A percentile compares a stretch with the other conserved stretches of the same genome.
Evolutionary conservation across 2,329 filamentous ascomycete genomes (phyloP).

Genomic region (Sordariomycetes sp.): DNA sequence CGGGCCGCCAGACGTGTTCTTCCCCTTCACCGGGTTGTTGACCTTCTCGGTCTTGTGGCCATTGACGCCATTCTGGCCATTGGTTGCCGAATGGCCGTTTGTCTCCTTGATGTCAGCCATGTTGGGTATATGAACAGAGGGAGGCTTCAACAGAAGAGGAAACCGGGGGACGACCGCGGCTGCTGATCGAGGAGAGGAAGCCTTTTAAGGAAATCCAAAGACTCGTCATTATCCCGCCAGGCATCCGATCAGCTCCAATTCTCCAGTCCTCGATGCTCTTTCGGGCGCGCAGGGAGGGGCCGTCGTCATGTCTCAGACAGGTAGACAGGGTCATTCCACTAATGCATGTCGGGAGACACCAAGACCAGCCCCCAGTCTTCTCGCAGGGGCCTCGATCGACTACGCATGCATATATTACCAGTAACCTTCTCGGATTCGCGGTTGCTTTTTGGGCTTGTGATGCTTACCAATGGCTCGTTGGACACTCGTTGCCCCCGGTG

Average conservation of each 20-base stretch:
- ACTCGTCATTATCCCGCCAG: too few relatives aligned
- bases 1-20: background rate
- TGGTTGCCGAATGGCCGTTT: background rate
- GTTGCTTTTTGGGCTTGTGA: too few relatives aligned
- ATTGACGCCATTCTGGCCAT: conserved; percentile 2
- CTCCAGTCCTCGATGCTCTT: background rate
- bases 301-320: background rate
- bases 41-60: background rate
- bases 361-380: background rate
- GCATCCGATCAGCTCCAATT: too few relatives aligned
- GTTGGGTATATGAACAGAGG: too few relatives aligned
- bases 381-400: conserved; percentile 1
- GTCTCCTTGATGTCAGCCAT: conserved; percentile 2
- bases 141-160: background rate
- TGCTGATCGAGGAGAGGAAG: too few relatives aligned
- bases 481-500: too few relatives aligned
- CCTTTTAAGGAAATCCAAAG: too few relatives aligned
- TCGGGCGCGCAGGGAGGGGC: too few relatives aligned
- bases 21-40: background rate
- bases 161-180: too few relatives aligned
- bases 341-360: background rate
- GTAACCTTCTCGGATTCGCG: too few relatives aligned
- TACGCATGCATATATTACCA: background rate
- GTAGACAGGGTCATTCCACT: background rate
- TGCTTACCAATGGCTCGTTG: too few relatives aligned